A percentile compares a stretch with the other conserved stretches of the same genome.
phyloP scores from a whole-genome alignment of 306 rosid species.

The Dryas octopetala region DNA sequence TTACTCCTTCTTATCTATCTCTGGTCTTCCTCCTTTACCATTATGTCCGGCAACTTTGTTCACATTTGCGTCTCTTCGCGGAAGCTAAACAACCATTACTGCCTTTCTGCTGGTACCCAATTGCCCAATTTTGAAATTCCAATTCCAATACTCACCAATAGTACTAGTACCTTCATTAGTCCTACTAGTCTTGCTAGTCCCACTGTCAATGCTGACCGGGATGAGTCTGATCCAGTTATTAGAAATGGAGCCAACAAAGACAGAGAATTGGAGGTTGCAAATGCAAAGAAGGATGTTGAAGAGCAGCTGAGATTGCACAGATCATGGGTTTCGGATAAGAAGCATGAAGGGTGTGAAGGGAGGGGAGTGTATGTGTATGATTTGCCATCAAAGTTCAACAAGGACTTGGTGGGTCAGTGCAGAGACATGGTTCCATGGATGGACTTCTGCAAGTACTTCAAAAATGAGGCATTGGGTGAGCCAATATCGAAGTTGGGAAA shows the following conservation, averaged over 20 bases:
- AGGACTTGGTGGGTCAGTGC: conserved; percentile 69
- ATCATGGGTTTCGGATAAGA: conserved; percentile 52
- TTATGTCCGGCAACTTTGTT: conserved; percentile 58
- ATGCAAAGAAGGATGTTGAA: conserved; percentile 48
- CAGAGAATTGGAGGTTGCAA: conserved; percentile 36
- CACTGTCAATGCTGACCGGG: neutral
- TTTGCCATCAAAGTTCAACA: conserved; percentile 70
- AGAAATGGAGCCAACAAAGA: conserved; percentile 19
- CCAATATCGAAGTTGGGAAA: conserved; percentile 55
- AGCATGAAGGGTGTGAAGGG: conserved; percentile 41
- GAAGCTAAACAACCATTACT: conserved; percentile 59
- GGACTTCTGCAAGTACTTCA: conserved; percentile 53
- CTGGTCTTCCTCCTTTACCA: conserved; percentile 64
- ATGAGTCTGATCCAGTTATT: conserved; percentile 20
- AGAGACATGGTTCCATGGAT: conserved; percentile 63
- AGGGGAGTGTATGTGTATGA: conserved; percentile 65
- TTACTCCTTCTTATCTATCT: conserved; percentile 51
- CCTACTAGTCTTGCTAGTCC: neutral
- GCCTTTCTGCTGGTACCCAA: conserved; percentile 65
- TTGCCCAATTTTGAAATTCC: conserved; percentile 49
- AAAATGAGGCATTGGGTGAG: conserved; percentile 57
- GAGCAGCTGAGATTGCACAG: conserved; percentile 54
- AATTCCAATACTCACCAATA: conserved; percentile 25
- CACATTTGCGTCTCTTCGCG: conserved; percentile 71
- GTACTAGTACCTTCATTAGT: conserved; percentile 1